Conservation (phyloP, 176 grass and related monocot genomes). For the Elaeis guineensis region DNA sequence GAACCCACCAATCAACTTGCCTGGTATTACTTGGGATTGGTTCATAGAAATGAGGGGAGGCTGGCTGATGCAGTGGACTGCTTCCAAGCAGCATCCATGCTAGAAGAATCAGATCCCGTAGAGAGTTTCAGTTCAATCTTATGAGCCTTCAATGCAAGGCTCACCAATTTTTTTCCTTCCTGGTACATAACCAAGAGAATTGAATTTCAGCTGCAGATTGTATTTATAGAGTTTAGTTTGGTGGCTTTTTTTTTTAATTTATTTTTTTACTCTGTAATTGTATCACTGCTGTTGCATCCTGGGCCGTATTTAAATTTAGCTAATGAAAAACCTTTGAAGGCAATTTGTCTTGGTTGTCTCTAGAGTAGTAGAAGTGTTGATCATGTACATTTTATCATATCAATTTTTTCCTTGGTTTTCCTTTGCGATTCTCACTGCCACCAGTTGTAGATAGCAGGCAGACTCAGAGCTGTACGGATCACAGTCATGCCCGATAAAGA, state of each 20-base stretch:
- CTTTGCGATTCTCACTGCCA: no score
- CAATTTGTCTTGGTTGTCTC: no score
- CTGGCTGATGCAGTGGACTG: slow-evolving; percentile 69
- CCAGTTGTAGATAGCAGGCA: no score
- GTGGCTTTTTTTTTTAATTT: background rate
- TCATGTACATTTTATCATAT: no score
- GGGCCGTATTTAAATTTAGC: no score
- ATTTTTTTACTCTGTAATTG: background rate
- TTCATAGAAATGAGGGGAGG: slow-evolving; percentile 70
- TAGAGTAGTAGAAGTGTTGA: no score
- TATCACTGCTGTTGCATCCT: no score
- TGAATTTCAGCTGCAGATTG: slow-evolving; percentile 23
- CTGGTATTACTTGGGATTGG: slow-evolving; percentile 90
- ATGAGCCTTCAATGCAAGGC: slow-evolving; percentile 16
- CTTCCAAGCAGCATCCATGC: slow-evolving; percentile 81
- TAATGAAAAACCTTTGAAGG: no score
- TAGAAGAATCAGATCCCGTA: slow-evolving; percentile 77
- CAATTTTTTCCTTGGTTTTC: no score
- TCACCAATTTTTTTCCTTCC: slow-evolving; percentile 2
- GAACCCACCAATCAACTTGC: slow-evolving; percentile 66
- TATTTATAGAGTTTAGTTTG: slow-evolving; percentile 20
- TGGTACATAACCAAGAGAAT: slow-evolving; percentile 29
- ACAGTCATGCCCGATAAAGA: no score
- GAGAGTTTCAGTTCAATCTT: slow-evolving; percentile 62
- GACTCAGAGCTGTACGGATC: no score